Percentiles rank a stretch among this genome's conserved stretches.
phyloP scores from a whole-genome alignment of 1,284 basidiomycete genomes.

The Austropuccinia psidii region DNA sequence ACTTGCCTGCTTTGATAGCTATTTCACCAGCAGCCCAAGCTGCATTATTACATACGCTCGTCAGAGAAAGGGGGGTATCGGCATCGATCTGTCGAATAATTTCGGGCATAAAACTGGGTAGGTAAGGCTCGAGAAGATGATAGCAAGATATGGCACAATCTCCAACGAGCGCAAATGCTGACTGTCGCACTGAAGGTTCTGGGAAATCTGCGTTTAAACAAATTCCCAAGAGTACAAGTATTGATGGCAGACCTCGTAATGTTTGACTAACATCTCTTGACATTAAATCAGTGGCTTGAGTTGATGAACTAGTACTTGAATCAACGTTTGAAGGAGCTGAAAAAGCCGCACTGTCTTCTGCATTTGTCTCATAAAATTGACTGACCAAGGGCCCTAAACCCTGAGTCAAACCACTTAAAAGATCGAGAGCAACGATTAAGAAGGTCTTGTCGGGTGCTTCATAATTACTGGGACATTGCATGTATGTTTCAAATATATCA shows the following conservation, averaged over 20 bases:
- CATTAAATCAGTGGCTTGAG: too few relatives aligned
- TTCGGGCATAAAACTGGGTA: conserved; percentile 80
- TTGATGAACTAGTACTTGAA: too few relatives aligned
- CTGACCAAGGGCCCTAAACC: conserved; percentile 75
- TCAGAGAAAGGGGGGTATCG: conserved; percentile 80
- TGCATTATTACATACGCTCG: conserved; percentile 98
- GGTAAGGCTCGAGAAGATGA: conserved; percentile 68
- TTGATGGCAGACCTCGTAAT: not conserved
- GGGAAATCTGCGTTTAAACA: conserved; percentile 49
- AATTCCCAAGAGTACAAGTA: conserved; percentile 10
- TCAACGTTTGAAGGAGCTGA: too few relatives aligned
- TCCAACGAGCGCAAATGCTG: conserved; percentile 91
- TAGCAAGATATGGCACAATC: conserved; percentile 97
- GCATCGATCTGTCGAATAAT: conserved; percentile 82
- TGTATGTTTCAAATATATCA: conserved; percentile 71
- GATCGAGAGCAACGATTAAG: conserved; percentile 91
- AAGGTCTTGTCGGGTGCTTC: conserved; percentile 93
- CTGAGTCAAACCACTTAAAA: conserved; percentile 90
- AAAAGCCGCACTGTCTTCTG: too few relatives aligned
- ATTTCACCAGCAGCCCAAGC: conserved; percentile 99
- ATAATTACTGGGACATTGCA: conserved; percentile 61
- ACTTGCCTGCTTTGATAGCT: conserved; percentile 51
- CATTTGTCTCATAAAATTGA: conserved; percentile 55
- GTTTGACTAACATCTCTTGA: too few relatives aligned
- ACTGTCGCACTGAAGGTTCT: conserved; percentile 89